A percentile compares a stretch with the other conserved stretches of the same genome.
Conservation (phyloP, 768 basidiomycete species). For the Phanerochaete sordida region DNA sequence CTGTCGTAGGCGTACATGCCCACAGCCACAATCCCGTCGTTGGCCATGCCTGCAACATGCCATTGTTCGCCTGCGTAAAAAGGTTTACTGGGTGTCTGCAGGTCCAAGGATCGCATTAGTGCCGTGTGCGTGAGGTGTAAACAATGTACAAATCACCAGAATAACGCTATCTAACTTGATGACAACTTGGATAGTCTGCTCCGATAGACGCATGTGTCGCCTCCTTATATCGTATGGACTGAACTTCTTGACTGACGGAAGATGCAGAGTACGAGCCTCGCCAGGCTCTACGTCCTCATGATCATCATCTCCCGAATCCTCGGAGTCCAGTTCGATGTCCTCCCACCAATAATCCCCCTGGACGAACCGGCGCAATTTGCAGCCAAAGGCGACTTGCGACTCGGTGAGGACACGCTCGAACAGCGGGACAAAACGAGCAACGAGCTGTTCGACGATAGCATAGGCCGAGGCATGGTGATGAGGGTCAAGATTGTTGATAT, state of each 20-base stretch:
- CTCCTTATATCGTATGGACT: too few species aligned
- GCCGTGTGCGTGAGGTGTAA: too few species aligned
- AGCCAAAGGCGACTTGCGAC: constrained; percentile 4
- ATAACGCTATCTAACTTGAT: constrained; percentile 38
- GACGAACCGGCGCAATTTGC: not conserved
- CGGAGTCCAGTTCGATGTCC: too few species aligned
- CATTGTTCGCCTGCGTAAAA: constrained; percentile 29
- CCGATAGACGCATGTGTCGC: constrained; percentile 4
- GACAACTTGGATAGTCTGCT: constrained; percentile 29
- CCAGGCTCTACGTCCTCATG: too few species aligned
- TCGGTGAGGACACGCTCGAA: constrained; percentile 20
- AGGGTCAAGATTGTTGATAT: constrained; percentile 27
- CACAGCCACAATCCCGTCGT: constrained; percentile 14
- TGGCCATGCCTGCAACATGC: constrained; percentile 27
- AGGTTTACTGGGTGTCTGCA: constrained; percentile 24
- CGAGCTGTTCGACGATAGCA: constrained; percentile 14
- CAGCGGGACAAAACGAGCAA: constrained; percentile 23
- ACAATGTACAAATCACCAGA: too few species aligned
- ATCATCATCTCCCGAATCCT: too few species aligned
- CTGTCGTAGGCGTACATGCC: constrained; percentile 22
- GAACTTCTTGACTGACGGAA: too few species aligned
- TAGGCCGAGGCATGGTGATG: constrained; percentile 15
- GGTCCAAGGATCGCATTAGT: too few species aligned
- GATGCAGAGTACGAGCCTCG: too few species aligned
- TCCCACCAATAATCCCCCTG: not conserved